Evolutionary conservation across 2,329 filamentous ascomycete genomes (phyloP).

Genomic region (Decorospora gaudefroyi): DNA sequence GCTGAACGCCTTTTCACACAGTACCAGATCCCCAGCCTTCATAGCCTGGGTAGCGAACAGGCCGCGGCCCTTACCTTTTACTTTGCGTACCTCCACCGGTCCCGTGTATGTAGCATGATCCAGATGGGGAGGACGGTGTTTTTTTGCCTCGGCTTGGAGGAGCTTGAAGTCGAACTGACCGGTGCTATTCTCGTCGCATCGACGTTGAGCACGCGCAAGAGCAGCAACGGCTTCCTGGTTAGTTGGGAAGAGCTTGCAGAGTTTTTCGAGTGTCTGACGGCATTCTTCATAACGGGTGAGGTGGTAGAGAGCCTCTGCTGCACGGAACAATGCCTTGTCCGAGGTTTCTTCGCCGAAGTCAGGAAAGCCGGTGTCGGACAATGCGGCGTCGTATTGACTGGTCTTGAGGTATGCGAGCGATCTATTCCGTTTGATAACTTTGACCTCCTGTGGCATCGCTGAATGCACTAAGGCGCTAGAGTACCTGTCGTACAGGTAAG

Average conservation of each 20-base stretch:
- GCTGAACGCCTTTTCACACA: conserved; percentile 61
- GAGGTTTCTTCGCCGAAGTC: conserved; percentile 11
- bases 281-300: conserved; percentile 47
- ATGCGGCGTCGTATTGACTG: conserved; percentile 44
- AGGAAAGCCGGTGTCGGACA: conserved; percentile 36
- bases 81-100: conserved; percentile 49
- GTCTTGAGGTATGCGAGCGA: conserved; percentile 44
- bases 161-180: conserved; percentile 46
- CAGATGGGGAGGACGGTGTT: conserved; percentile 48
- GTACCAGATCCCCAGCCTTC: conserved; percentile 26
- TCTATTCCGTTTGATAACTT: conserved; percentile 45
- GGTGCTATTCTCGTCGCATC: conserved; percentile 42
- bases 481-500: conserved; percentile 50
- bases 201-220: conserved; percentile 22
- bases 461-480: conserved; percentile 4
- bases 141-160: conserved; percentile 48
- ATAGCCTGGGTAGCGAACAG: conserved; percentile 57
- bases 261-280: conserved; percentile 38
- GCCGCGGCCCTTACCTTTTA: conserved; percentile 52
- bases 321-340: conserved; percentile 53
- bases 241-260: conserved; percentile 36
- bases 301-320: conserved; percentile 52
- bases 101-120: conserved; percentile 56
- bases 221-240: conserved; percentile 35
- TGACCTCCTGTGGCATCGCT: conserved; percentile 37